Evolutionary conservation across 257 asterid species (phyloP).

Genomic region (Vinca minor): DNA sequence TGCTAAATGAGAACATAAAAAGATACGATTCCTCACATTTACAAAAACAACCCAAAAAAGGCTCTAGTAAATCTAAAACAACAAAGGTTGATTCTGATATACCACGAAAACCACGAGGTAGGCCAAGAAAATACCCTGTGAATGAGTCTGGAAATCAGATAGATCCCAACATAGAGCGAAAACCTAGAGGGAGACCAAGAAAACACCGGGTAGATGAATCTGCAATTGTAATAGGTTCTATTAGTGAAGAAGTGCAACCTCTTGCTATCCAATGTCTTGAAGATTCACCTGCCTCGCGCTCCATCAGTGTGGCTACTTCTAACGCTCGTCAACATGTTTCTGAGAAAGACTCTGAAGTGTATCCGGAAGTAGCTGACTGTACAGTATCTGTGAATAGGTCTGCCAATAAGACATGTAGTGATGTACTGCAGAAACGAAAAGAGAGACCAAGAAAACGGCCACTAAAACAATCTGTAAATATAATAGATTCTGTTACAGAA

Average conservation of each 20-base stretch:
- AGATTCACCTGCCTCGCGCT: conserved; percentile 14
- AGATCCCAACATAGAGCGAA: conserved; percentile 22
- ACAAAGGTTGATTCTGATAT: conserved; percentile 13
- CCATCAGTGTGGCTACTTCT: not conserved
- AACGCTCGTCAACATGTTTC: conserved; percentile 12
- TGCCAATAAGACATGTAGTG: too few relatives aligned
- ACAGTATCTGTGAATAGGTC: not conserved
- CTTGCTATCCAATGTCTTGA: conserved; percentile 20
- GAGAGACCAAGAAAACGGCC: conserved; percentile 50
- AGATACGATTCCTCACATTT: conserved; percentile 26
- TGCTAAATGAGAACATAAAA: conserved; percentile 31
- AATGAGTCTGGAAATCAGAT: conserved; percentile 7
- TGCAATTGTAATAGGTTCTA: conserved; percentile 19
- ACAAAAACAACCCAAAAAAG: conserved; percentile 27
- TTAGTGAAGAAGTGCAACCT: conserved; percentile 13
- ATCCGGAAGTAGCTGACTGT: conserved; percentile 4
- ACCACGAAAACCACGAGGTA: conserved; percentile 27
- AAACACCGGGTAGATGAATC: conserved; percentile 34
- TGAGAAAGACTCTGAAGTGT: conserved; percentile 8
- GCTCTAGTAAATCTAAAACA: conserved; percentile 18
- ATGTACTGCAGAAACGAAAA: conserved; percentile 28
- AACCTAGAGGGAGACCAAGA: conserved; percentile 40
- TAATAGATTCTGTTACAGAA: conserved; percentile 14
- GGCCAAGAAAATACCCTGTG: conserved; percentile 28
- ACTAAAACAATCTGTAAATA: conserved; percentile 24